Evolutionary conservation across 768 basidiomycete genomes (phyloP), one percentile per base, ranked within the genome.

Genomic region (Russula sp.): DNA sequence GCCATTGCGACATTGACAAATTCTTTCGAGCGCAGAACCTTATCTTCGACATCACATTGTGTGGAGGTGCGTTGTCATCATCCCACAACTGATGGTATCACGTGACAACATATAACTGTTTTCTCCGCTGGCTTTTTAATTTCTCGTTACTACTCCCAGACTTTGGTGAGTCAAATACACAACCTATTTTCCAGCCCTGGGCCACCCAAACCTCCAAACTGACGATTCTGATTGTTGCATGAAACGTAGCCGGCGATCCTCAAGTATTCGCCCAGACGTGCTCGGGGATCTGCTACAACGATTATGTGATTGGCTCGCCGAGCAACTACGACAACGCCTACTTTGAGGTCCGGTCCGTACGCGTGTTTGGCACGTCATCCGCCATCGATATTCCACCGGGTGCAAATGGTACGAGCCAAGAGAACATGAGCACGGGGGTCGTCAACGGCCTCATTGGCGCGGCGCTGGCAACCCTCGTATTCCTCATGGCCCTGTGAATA

Each of bases 41-140:
- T 49, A 84, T 90, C 20, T 83, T 91, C 61, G 85, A 88, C 70
- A 90, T 90, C 62, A 88, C 89, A 1, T 79, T 88, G 7, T 88
- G 87, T 59, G 86, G 86, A 71, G 79, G 79, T 79, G 42, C 68
- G 80, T 80, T 66, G 80, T 80, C 38, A 80, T 80, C 16, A 4
- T 42, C 18, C 14, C 10, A 20, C 2, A 38, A 42, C 55, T 56
- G 55, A 56, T 26, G 55, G 38, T 10, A 22, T n/a, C 46, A 48
- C 22, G 28, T 30, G 26, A 30, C 50, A 20, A 20, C 28, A 7
- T 24, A 2, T 9, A 18, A 6, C 6, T 5, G 0, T 16, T 24
- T 30, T 30, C 7, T 30, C 30, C 30, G 30, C 28, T 28, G 28
- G 28, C 28, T 28, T 28, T 28, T 28, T n/a, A 9, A 24, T 24